phyloP scores from a whole-genome alignment of 192 early-diverging fungal genomes.

The Entrophospora sp. region DNA sequence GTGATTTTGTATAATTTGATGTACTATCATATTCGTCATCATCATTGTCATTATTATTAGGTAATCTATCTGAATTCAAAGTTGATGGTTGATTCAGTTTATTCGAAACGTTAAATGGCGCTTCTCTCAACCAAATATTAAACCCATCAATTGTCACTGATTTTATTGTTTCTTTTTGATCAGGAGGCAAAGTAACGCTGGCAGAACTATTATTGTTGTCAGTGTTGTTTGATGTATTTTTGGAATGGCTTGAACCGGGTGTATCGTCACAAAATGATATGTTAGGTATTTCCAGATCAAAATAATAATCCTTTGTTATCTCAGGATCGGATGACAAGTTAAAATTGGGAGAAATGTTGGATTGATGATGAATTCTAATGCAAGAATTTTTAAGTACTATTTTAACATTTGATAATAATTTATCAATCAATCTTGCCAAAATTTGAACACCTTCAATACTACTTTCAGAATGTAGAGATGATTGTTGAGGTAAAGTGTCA shows the following conservation, averaged over 20 bases:
- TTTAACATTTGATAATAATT: too few relatives aligned
- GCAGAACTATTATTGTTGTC: constrained; percentile 23
- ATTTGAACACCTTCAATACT: constrained; percentile 62
- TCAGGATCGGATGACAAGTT: too few relatives aligned
- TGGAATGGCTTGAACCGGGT: constrained; percentile 36
- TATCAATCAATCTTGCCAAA: constrained; percentile 74
- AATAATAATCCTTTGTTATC: constrained; percentile 30
- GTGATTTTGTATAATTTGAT: too few relatives aligned
- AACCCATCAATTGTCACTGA: constrained; percentile 37
- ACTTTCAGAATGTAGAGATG: not conserved
- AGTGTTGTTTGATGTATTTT: not conserved
- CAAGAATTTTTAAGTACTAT: constrained; percentile 48
- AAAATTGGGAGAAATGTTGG: constrained; percentile 23
- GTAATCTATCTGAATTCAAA: too few relatives aligned
- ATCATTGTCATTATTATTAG: too few relatives aligned
- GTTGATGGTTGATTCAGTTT: too few relatives aligned
- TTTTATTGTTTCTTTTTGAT: constrained; percentile 37
- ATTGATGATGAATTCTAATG: constrained; percentile 40
- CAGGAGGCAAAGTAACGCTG: constrained; percentile 28
- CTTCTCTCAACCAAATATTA: constrained; percentile 32
- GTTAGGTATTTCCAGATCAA: constrained; percentile 39
- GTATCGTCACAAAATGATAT: constrained; percentile 52
- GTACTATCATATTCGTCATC: too few relatives aligned
- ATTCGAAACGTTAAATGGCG: too few relatives aligned
- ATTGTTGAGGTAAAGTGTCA: not conserved